phyloP scores from a whole-genome alignment of 2,329 filamentous ascomycete genomes.

The Alternaria sp. region DNA sequence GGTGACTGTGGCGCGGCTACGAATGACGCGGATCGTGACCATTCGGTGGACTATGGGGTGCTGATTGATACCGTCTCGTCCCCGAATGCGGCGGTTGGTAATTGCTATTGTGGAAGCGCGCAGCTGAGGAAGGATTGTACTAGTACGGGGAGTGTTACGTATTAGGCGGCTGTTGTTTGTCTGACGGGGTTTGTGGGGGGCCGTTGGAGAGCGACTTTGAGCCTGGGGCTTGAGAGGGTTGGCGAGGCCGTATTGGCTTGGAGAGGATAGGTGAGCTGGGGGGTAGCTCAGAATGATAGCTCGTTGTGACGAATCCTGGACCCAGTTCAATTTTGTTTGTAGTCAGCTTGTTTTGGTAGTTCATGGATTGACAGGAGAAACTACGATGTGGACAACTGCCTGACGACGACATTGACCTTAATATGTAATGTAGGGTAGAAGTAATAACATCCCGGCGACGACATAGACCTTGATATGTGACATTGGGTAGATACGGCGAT shows the following conservation, averaged over 20 bases:
- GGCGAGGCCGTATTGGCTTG: background rate
- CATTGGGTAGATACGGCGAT: background rate
- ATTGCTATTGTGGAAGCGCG: background rate
- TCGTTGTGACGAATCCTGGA: background rate
- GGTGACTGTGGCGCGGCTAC: background rate
- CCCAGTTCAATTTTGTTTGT: background rate
- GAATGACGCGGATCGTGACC: background rate
- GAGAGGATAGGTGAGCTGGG: background rate
- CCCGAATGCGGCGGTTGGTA: background rate
- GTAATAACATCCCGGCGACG: background rate
- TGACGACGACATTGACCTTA: background rate
- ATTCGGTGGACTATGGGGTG: background rate
- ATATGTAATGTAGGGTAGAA: too few relatives aligned
- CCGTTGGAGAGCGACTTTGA: background rate
- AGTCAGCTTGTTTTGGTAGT: background rate
- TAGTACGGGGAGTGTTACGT: background rate
- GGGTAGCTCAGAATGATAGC: background rate
- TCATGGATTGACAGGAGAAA: background rate
- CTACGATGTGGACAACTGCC: background rate
- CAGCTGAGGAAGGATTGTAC: background rate
- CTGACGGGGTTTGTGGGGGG: background rate
- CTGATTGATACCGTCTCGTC: background rate
- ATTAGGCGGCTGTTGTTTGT: background rate
- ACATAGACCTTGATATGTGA: background rate
- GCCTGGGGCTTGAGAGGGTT: background rate